These are phyloP conservation scores for Nematocida ironsii DNA, from an alignment of 371 early-diverging fungal genomes.

Conservation along the genomic window DNA sequence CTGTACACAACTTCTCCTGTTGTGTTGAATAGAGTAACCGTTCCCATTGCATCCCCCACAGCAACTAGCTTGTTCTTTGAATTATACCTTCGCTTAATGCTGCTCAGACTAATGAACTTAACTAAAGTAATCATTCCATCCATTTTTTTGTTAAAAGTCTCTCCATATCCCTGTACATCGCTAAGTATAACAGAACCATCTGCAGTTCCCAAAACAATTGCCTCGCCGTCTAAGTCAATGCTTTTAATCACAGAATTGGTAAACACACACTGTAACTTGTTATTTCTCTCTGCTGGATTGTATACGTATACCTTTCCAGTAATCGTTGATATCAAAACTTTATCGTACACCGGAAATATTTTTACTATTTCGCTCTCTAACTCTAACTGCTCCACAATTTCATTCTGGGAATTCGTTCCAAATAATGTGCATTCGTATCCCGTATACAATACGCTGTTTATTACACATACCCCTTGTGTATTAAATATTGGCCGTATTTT, in stretches of 20 bases:
- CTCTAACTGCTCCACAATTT: neutral
- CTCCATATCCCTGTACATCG: constrained; percentile 3
- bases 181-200: constrained; percentile 38
- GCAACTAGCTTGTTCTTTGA: neutral
- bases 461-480: constrained; percentile 3
- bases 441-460: constrained; percentile 4
- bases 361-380: constrained; percentile 29
- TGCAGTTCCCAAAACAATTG: constrained; percentile 15
- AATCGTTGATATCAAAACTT: constrained; percentile 7
- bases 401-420: neutral
- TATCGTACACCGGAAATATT: constrained; percentile 8
- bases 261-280: neutral
- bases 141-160: constrained; percentile 16
- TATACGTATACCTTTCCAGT: constrained; percentile 17
- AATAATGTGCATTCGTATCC: neutral
- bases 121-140: constrained; percentile 6
- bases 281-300: constrained; percentile 2
- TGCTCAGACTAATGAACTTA: neutral
- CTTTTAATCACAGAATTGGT: neutral
- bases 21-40: constrained; percentile 7
- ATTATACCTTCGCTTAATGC: constrained; percentile 1
- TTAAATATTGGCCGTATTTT: constrained; percentile 19
- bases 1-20: constrained; percentile 18
- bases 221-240: neutral
- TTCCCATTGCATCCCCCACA: constrained; percentile 29